Evolutionary conservation across 2,329 filamentous ascomycete genomes (phyloP).

Genomic region (Ceratocystis diversiconidia): DNA sequence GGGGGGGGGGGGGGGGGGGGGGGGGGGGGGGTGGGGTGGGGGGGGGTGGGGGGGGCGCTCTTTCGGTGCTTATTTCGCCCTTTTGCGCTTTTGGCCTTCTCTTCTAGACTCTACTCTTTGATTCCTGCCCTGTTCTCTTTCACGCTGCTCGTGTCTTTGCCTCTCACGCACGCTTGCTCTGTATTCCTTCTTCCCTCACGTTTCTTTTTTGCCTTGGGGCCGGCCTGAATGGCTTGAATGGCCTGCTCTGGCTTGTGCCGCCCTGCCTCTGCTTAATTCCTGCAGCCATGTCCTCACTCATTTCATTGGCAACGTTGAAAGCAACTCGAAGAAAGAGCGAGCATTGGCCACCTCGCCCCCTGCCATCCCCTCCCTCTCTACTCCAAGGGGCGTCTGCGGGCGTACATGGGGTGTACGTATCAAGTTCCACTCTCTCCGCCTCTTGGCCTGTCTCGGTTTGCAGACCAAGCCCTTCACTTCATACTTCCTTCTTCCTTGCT

Average conservation of each 20-base stretch:
- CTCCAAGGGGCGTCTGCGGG: no score
- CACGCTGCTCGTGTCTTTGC: neutral
- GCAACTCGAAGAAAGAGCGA: neutral
- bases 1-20: neutral
- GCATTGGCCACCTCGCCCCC: slow-evolving; percentile 7
- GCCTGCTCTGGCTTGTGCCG: neutral
- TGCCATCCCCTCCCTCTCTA: neutral
- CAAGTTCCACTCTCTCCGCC: neutral
- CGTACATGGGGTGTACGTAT: neutral
- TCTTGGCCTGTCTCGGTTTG: neutral
- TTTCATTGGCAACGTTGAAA: neutral
- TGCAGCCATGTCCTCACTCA: neutral
- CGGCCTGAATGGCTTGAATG: neutral
- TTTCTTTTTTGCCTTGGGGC: neutral
- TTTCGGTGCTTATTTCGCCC: neutral
- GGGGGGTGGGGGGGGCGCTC: neutral
- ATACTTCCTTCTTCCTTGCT: neutral
- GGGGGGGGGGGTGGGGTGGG: no score
- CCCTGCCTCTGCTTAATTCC: neutral
- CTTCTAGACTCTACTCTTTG: neutral
- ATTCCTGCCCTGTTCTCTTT: no score
- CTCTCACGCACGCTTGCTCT: neutral
- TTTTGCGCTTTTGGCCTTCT: neutral
- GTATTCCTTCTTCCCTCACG: neutral
- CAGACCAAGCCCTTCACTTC: neutral